These are phyloP conservation scores for Afroboletus lepidellus DNA, from an alignment of 1,284 basidiomycete genomes.

Conservation along the genomic window DNA sequence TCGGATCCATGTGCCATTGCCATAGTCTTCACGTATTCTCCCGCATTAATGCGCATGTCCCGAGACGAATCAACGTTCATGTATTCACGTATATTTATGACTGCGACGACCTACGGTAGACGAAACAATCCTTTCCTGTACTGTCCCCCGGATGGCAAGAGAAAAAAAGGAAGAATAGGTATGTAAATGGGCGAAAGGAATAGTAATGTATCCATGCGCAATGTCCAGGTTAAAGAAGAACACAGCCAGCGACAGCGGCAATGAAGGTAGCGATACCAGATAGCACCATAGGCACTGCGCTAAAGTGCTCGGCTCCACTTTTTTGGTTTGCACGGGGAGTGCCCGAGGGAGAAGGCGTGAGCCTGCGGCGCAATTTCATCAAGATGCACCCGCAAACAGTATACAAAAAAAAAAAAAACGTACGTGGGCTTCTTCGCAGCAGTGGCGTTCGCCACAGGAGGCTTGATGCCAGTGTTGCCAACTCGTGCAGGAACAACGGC, in stretches of 20 bases:
- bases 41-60: not conserved
- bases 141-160: not conserved
- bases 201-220: constrained; percentile 13
- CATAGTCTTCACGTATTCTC: constrained; percentile 1
- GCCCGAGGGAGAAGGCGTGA: constrained; percentile 12
- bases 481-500: constrained; percentile 25
- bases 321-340: constrained; percentile 35
- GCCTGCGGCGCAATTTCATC: constrained; percentile 8
- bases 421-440: constrained; percentile 7
- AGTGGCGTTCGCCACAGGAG: constrained; percentile 14
- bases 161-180: constrained; percentile 12
- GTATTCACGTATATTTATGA: constrained; percentile 17
- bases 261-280: constrained; percentile 26
- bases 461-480: constrained; percentile 20
- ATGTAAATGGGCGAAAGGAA: constrained; percentile 5
- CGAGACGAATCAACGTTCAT: constrained; percentile 3
- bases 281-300: constrained; percentile 21
- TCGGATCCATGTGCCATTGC: not conserved
- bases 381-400: not conserved
- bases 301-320: constrained; percentile 32
- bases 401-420: not conserved
- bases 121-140: constrained; percentile 6
- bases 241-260: constrained; percentile 22
- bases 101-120: constrained; percentile 3
- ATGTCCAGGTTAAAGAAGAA: constrained; percentile 19